These are phyloP conservation scores for Penicillium mononematosum DNA, from an alignment of 495 filamentous ascomycete species.

Conservation along the genomic window DNA sequence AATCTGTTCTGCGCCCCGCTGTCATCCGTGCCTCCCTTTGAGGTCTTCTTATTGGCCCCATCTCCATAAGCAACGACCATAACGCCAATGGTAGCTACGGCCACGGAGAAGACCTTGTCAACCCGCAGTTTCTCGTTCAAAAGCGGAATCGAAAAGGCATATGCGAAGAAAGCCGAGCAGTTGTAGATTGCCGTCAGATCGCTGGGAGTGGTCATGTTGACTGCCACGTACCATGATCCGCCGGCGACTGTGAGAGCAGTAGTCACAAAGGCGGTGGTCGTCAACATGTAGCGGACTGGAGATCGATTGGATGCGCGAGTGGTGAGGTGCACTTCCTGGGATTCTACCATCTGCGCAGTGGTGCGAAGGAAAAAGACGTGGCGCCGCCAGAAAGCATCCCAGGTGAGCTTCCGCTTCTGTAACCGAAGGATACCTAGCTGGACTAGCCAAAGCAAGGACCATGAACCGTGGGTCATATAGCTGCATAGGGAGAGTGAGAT, in stretches of 20 bases:
- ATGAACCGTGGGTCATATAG: conserved; percentile 91
- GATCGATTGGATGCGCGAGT: conserved; percentile 48
- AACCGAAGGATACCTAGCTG: conserved; percentile 78
- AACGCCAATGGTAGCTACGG: conserved; percentile 82
- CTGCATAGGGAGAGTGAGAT: conserved; percentile 37
- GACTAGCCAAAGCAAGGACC: conserved; percentile 80
- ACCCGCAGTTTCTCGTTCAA: conserved; percentile 76
- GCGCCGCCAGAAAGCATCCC: conserved; percentile 82
- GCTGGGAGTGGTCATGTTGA: conserved; percentile 84
- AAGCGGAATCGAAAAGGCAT: conserved; percentile 88
- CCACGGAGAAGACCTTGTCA: conserved; percentile 80
- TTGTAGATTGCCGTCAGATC: conserved; percentile 99
- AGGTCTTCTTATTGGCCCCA: conserved; percentile 48
- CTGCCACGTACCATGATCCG: conserved; percentile 92
- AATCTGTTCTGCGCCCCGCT: conserved; percentile 59
- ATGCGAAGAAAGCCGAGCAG: conserved; percentile 97
- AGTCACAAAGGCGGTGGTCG: conserved; percentile 77
- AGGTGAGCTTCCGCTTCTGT: conserved; percentile 68
- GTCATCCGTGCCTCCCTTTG: conserved; percentile 47
- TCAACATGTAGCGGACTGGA: conserved; percentile 70
- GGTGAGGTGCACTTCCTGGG: conserved; percentile 59
- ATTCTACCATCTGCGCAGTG: conserved; percentile 84
- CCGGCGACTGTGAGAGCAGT: conserved; percentile 87
- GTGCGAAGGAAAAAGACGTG: conserved; percentile 71
- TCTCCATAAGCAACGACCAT: conserved; percentile 92